A percentile compares a stretch with the other conserved stretches of the same genome.
These are phyloP conservation scores for Microdochium trichocladiopsis DNA, from an alignment of 2,329 filamentous ascomycete species.

Conservation along the genomic window DNA sequence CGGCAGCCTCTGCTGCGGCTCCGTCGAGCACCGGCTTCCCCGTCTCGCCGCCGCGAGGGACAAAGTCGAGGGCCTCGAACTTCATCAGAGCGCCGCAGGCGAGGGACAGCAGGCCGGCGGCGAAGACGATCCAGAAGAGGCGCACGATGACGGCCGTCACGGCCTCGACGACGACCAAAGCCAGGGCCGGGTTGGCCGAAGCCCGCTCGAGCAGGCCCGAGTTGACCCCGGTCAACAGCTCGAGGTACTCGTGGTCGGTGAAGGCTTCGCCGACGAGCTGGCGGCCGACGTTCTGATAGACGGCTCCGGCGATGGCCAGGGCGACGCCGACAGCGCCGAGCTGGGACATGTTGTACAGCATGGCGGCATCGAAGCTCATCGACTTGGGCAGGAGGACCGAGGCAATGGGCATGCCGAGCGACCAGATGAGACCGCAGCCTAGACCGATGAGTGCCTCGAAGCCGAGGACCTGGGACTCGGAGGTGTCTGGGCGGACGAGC, in stretches of 20 bases:
- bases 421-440: neutral
- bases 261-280: neutral
- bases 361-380: neutral
- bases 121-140: neutral
- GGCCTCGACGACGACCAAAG: neutral
- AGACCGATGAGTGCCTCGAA: neutral
- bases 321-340: neutral
- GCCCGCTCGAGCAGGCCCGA: neutral
- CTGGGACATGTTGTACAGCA: neutral
- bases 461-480: neutral
- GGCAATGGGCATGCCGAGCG: neutral
- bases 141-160: neutral
- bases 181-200: neutral
- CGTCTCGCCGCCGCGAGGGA: neutral
- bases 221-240: neutral
- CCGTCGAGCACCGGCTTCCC: neutral
- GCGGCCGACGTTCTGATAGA: neutral
- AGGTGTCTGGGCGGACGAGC: constrained; percentile 9
- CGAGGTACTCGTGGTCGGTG: neutral
- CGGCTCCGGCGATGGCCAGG: neutral
- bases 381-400: neutral
- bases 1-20: neutral
- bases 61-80: neutral
- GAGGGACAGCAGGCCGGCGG: neutral
- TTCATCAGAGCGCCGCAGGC: neutral